These are phyloP conservation scores for Triangularia verruculosa DNA, from an alignment of 2,329 filamentous ascomycete genomes.

Conservation along the genomic window DNA sequence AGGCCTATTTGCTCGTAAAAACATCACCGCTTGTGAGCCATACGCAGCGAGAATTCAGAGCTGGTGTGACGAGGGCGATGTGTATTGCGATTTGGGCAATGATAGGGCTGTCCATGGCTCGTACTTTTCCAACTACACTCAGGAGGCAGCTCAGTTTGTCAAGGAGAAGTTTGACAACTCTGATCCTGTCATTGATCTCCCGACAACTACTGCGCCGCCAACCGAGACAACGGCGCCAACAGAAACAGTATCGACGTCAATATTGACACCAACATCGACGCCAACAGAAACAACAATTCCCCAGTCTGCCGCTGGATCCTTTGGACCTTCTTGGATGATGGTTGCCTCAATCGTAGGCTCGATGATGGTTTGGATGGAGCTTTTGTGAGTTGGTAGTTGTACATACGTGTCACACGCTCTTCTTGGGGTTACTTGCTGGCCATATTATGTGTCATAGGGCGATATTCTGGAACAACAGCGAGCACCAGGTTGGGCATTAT, in stretches of 20 bases:
- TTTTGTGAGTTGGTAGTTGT: not conserved
- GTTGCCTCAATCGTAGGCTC: not conserved
- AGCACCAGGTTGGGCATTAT: too few relatives aligned
- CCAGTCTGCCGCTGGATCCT: not conserved
- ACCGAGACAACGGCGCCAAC: not conserved
- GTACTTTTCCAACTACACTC: slow-evolving; percentile 29
- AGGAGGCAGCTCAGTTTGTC: slow-evolving; percentile 26
- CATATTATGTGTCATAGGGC: too few relatives aligned
- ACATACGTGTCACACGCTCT: not conserved
- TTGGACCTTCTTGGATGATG: not conserved
- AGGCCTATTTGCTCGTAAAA: slow-evolving; percentile 27
- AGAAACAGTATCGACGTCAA: not conserved
- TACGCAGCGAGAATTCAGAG: slow-evolving; percentile 26
- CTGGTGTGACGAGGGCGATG: slow-evolving; percentile 30
- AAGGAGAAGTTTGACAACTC: slow-evolving; percentile 21
- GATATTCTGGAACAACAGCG: too few relatives aligned
- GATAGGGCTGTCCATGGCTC: slow-evolving; percentile 23
- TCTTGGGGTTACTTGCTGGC: not conserved
- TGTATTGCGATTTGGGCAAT: slow-evolving; percentile 29
- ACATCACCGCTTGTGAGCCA: slow-evolving; percentile 23
- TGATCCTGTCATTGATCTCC: not conserved
- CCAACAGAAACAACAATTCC: not conserved
- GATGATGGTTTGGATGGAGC: not conserved
- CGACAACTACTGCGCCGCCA: not conserved
- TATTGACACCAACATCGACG: not conserved